phyloP scores from a whole-genome alignment of 2,329 filamentous ascomycete species.

The Cladophialophora bantiana region DNA sequence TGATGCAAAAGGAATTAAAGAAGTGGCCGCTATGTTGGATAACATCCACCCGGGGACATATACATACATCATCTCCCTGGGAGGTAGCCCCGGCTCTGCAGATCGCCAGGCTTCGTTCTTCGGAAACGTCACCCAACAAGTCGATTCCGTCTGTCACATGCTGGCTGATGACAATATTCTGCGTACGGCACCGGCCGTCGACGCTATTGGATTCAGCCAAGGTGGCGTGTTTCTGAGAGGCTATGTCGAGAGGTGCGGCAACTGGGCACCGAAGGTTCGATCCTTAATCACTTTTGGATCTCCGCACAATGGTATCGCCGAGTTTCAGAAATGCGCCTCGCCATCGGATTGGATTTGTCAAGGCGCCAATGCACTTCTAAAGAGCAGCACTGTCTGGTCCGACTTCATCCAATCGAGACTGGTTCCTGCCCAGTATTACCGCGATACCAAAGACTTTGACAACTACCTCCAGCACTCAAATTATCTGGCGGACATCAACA shows the following conservation, averaged over 20 bases:
- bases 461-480: constrained; percentile 81
- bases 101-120: constrained; percentile 89
- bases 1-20: constrained; percentile 74
- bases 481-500: constrained; percentile 95
- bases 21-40: constrained; percentile 74
- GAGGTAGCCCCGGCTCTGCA: constrained; percentile 63
- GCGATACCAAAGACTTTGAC: constrained; percentile 71
- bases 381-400: constrained; percentile 77
- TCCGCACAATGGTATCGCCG: constrained; percentile 89
- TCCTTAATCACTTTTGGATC: constrained; percentile 87
- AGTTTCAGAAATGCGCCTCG: constrained; percentile 76
- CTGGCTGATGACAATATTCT: constrained; percentile 79
- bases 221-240: constrained; percentile 95
- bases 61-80: constrained; percentile 79
- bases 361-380: constrained; percentile 77
- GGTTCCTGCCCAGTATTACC: constrained; percentile 95
- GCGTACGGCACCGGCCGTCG: constrained; percentile 79
- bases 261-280: constrained; percentile 66
- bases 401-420: constrained; percentile 77
- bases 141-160: constrained; percentile 77
- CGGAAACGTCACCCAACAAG: constrained; percentile 83
- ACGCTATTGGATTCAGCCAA: constrained; percentile 93
- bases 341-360: constrained; percentile 79
- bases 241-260: constrained; percentile 86
- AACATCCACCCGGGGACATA: constrained; percentile 80